These are phyloP conservation scores for Encephalitozoon hellem DNA, from an alignment of 371 early-diverging fungal genomes.

Conservation along the genomic window DNA sequence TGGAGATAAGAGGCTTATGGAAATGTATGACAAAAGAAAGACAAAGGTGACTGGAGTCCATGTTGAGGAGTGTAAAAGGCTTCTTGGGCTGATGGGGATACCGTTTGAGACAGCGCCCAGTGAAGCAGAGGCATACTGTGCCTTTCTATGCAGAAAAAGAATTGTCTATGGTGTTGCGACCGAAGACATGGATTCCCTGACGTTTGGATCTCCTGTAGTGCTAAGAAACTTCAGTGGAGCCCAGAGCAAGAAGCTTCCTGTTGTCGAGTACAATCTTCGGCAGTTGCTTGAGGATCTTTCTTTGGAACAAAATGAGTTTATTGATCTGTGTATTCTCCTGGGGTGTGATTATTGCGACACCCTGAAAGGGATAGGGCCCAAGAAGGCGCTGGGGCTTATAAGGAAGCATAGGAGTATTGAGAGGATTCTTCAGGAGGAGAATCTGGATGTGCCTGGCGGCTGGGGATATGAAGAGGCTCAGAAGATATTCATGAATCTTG, in stretches of 20 bases:
- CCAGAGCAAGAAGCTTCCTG: conserved; percentile 78
- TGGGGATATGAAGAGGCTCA: conserved; percentile 85
- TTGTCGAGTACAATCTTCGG: conserved; percentile 75
- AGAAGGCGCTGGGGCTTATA: conserved; percentile 72
- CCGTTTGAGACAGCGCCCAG: conserved; percentile 89
- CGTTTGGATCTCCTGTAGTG: conserved; percentile 80
- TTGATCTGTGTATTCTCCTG: conserved; percentile 92
- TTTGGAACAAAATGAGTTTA: conserved; percentile 73
- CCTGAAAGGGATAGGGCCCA: conserved; percentile 86
- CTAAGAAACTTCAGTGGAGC: conserved; percentile 86
- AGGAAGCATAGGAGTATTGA: conserved; percentile 78
- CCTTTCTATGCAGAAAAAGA: conserved; percentile 75
- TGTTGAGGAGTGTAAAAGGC: conserved; percentile 79
- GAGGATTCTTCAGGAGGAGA: conserved; percentile 65
- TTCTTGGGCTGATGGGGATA: conserved; percentile 87
- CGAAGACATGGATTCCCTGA: conserved; percentile 98
- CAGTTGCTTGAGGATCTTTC: conserved; percentile 74
- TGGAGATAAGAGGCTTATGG: conserved; percentile 71
- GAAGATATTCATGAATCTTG: conserved; percentile 73
- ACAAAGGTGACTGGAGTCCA: conserved; percentile 86
- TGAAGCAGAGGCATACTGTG: conserved; percentile 99
- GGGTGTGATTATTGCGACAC: conserved; percentile 97
- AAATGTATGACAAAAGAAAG: conserved; percentile 77
- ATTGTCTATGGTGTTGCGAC: conserved; percentile 88
- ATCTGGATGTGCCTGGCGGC: conserved; percentile 66